Base-by-base conservation (phyloP, 2,329 filamentous ascomycete genomes). In the Aspergillus fumigatus region DNA sequence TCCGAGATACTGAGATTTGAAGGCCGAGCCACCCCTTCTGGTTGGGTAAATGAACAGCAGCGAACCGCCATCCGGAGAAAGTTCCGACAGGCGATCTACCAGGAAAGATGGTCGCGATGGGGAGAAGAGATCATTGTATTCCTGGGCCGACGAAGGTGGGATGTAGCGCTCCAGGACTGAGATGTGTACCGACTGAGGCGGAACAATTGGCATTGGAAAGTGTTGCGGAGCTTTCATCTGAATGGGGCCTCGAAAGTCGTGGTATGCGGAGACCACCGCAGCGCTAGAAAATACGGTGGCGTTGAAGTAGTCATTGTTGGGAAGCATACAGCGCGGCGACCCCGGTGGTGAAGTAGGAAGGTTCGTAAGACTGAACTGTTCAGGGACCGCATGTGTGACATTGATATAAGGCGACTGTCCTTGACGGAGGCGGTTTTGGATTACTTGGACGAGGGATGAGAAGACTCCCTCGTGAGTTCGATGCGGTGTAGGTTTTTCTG, bases 161-260 rank as follows among this genome's bases (percentile, higher is more conserved):
- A 88, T 83, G 67, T 85, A 87, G 40, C 85, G 81, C 70, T 88
- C 85, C 3, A 87, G 77, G 11, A 87, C 76, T 1, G 84, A 82
- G 43, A 87, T 74, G 54, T 86, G 79, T 59, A 87, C 82, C 51
- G 80, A 84, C 19, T 78, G 79, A 0, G 84, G 84, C 5, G 83
- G 81, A 1, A 86, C 84, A 47, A 86, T 79, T 2, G 83, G 83
- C 54, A 79, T 75, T 10, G 83, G 83, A 11, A 79, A 80, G 47
- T 80, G 76, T 19, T 80, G 76, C n/a, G 71, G 60, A 43, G 68
- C 53, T n/a, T 68, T 67, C 14, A 64, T 59, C 52, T 68, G 68
- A 8, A 80, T 76, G 3, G 80, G 69, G 19, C 79, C 75, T 5
- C 77, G 76, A 59, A 82, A 79, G 59, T 82, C 77, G 61, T 84